Percentiles rank a stretch among this genome's conserved stretches.
These are phyloP conservation scores for Galeopsis tetrahit DNA, from an alignment of 257 asterid genomes.

Conservation along the genomic window DNA sequence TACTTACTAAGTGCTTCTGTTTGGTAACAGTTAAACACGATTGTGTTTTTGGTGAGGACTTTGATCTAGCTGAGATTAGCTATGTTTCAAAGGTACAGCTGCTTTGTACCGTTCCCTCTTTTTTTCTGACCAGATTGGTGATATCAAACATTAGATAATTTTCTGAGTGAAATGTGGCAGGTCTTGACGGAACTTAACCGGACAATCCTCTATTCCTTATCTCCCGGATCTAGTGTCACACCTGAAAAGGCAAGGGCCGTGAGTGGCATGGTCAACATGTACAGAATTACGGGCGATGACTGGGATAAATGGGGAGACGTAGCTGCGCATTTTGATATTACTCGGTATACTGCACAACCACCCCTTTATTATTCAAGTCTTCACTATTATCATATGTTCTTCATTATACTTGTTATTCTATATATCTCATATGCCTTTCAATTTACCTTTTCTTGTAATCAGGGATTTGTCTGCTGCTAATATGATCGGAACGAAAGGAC, in stretches of 20 bases:
- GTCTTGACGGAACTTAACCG: slow-evolving; percentile 56
- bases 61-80: slow-evolving; percentile 72
- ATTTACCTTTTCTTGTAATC: slow-evolving; percentile 2
- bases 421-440: background rate
- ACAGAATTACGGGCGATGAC: slow-evolving; percentile 91
- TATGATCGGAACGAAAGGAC: slow-evolving; percentile 79
- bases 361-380: background rate
- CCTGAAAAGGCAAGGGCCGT: slow-evolving; percentile 78
- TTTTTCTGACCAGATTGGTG: background rate
- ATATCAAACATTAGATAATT: slow-evolving; percentile 16
- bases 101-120: slow-evolving; percentile 15
- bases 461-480: slow-evolving; percentile 83
- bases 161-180: slow-evolving; percentile 47
- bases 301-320: slow-evolving; percentile 97
- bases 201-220: slow-evolving; percentile 74
- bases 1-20: slow-evolving; percentile 29
- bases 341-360: slow-evolving; percentile 53
- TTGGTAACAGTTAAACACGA: slow-evolving; percentile 81
- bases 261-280: slow-evolving; percentile 82
- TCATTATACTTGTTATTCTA: slow-evolving; percentile 1
- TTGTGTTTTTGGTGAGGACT: slow-evolving; percentile 90
- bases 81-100: slow-evolving; percentile 75
- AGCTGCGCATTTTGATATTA: slow-evolving; percentile 69
- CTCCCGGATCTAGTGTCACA: slow-evolving; percentile 86
- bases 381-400: slow-evolving; percentile 19